These are phyloP conservation scores for Ganoderma sinense DNA, from an alignment of 1,284 basidiomycete genomes.

Conservation along the genomic window DNA sequence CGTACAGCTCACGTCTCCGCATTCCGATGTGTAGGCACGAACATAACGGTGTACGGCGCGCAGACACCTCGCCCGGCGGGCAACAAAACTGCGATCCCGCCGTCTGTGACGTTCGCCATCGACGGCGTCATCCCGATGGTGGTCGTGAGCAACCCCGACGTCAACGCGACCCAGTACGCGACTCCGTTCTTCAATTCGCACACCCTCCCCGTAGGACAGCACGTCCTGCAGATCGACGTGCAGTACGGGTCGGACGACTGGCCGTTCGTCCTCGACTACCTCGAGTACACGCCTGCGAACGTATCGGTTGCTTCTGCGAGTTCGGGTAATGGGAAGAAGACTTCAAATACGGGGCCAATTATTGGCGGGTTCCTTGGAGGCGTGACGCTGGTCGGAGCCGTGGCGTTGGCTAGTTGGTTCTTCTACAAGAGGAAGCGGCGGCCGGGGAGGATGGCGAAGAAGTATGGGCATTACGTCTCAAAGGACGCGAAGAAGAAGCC, in stretches of 20 bases:
- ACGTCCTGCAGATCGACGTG: constrained; percentile 19
- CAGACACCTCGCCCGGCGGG: constrained; percentile 1
- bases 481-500: constrained; percentile 2
- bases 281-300: constrained; percentile 12
- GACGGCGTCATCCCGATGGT: constrained; percentile 12
- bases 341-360: neutral
- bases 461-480: constrained; percentile 3
- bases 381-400: neutral
- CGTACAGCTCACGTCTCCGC: neutral
- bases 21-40: neutral
- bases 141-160: constrained; percentile 10
- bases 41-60: constrained; percentile 12
- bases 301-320: neutral
- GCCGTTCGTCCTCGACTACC: constrained; percentile 22
- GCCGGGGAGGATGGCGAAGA: neutral
- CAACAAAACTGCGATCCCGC: constrained; percentile 8
- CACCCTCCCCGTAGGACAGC: constrained; percentile 1
- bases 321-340: neutral
- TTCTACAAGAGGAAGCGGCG: neutral
- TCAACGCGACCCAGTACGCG: neutral
- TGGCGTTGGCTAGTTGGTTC: neutral
- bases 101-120: constrained; percentile 10
- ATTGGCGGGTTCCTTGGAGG: neutral
- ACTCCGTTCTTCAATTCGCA: constrained; percentile 12
- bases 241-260: constrained; percentile 15